Evolutionary conservation across 768 basidiomycete genomes (phyloP).

Genomic region (Suillus fuscotomentosus): DNA sequence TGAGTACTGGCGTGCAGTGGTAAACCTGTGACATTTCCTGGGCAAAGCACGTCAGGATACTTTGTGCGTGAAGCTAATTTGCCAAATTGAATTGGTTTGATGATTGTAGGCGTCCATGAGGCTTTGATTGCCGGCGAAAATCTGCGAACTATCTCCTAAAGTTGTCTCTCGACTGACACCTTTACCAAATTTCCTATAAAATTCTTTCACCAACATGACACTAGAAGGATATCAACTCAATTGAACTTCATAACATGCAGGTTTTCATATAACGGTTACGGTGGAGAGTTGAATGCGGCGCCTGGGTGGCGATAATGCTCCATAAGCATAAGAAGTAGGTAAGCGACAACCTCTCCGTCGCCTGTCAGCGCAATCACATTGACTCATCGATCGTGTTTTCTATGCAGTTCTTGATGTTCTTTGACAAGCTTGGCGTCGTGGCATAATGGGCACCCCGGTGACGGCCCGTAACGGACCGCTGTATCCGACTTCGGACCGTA

Average conservation of each 20-base stretch:
- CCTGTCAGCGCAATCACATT: not conserved
- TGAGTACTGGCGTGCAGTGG: not conserved
- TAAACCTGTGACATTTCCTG: not conserved
- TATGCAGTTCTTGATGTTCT: slow-evolving; percentile 2
- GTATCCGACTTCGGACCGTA: slow-evolving; percentile 3
- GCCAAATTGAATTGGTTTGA: not conserved
- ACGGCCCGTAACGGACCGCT: slow-evolving; percentile 5
- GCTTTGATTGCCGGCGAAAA: not conserved
- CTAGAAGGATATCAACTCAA: not conserved
- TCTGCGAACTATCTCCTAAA: not conserved
- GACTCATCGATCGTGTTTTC: not conserved
- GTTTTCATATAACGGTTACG: not conserved
- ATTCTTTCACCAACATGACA: not conserved
- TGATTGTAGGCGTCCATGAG: not conserved
- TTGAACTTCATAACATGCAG: not conserved
- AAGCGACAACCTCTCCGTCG: not conserved
- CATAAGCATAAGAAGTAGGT: not conserved
- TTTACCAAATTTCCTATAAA: not conserved
- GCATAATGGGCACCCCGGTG: not conserved
- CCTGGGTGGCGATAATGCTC: not conserved
- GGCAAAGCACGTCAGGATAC: not conserved
- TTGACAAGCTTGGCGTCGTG: not conserved
- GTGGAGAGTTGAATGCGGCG: not conserved
- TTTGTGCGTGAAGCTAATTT: not conserved
- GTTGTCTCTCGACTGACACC: not conserved